Base-by-base conservation (phyloP, 768 basidiomycete genomes). In the Clavulina sp. region DNA sequence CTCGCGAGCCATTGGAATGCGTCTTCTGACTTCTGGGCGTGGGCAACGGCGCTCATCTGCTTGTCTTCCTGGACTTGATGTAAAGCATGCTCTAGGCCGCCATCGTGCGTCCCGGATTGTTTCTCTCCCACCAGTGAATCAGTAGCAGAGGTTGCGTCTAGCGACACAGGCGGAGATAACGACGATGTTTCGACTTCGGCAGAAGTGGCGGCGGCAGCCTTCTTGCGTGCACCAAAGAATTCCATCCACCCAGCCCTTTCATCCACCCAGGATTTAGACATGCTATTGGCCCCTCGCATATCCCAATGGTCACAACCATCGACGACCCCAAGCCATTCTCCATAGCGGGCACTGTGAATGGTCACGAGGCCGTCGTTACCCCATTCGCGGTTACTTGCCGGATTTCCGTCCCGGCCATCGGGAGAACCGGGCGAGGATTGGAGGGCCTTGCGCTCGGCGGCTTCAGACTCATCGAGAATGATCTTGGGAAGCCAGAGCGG, bases 241-340 rank as follows among this genome's bases (percentile, higher is more conserved):
- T 49, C 48, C 24, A 16, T 30, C 48, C 48, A 30, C 26, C 48
- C 31, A 46, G 46, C 7, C 29, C 31, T 31, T 52, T 43, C 48
- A 48, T 2, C 4, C 57, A 53, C 31, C 54, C 31, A n/a, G 30
- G 41, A 6, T 49, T 58, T 55, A 57, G 58, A 60, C 49, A 69
- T 48, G 3, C 89, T 86, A n/a, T 81, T 66, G 21, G 86, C 80
- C 0, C 93, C 95, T 55, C 95, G 69, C 62, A 96, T 75, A 59
- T 93, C 84, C 95, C 95, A 99, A 60, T 99, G 95, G 69, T 99
- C 91, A 58, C 80, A 83, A 1, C 80, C 82, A 56, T 93, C 84
- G 60, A 97, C 70, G 18, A 77, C 76, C 3, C 95, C 95, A 30
- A 99, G 67, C 63, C 91, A 96, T 61, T 95, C 86, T 18, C 95